A percentile compares a stretch with the other conserved stretches of the same genome.
Conservation (phyloP, 176 grass and related monocot genomes). For the Aechmea fasciata region DNA sequence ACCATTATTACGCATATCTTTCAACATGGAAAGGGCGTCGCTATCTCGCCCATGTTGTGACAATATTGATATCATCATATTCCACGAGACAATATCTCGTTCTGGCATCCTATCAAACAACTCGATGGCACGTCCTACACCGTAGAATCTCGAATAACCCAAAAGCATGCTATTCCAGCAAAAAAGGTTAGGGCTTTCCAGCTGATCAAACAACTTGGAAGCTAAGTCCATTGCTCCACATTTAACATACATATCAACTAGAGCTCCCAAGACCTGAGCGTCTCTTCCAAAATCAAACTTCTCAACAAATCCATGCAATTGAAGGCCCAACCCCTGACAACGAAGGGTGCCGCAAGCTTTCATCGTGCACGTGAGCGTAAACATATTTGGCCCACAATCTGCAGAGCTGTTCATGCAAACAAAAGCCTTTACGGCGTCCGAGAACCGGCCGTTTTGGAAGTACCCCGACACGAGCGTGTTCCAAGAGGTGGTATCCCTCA, state of each 20-base stretch:
- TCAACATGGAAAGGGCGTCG: constrained; percentile 49
- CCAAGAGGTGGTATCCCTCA: constrained; percentile 62
- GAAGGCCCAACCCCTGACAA: constrained; percentile 34
- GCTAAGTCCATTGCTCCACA: constrained; percentile 46
- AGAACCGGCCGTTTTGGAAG: constrained; percentile 33
- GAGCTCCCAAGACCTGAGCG: constrained; percentile 31
- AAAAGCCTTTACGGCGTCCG: constrained; percentile 34
- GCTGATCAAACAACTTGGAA: constrained; percentile 35
- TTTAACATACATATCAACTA: constrained; percentile 87
- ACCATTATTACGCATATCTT: constrained; percentile 58
- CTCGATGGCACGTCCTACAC: constrained; percentile 41
- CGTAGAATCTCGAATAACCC: constrained; percentile 45
- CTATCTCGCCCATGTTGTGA: constrained; percentile 36
- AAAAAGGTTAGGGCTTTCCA: constrained; percentile 51
- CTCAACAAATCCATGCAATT: constrained; percentile 57
- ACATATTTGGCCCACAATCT: constrained; percentile 44
- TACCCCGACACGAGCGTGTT: constrained; percentile 82
- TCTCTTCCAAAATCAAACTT: constrained; percentile 54
- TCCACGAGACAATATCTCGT: constrained; percentile 80
- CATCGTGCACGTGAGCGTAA: constrained; percentile 51
- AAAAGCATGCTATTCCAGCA: constrained; percentile 71
- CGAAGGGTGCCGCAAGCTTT: constrained; percentile 64
- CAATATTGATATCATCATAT: constrained; percentile 67
- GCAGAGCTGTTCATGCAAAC: constrained; percentile 30
- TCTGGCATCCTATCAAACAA: constrained; percentile 70